A percentile compares a stretch with the other conserved stretches of the same genome.
Evolutionary conservation across 768 basidiomycete species (phyloP).

Genomic region (Melanogaster broomeanus): DNA sequence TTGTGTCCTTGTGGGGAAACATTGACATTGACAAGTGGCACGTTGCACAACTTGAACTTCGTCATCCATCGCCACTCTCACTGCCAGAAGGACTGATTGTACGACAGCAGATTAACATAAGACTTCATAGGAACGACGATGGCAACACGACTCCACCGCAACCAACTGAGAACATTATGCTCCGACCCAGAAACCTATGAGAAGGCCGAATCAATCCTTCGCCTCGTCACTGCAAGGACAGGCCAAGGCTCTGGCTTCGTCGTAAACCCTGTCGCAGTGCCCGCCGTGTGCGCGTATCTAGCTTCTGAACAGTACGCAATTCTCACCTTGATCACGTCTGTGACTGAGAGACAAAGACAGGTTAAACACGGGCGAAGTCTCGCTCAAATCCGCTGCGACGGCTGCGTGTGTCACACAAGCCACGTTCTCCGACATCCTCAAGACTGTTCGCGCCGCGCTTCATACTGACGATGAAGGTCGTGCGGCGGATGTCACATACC

Average conservation of each 20-base stretch:
- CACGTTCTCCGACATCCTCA: conserved; percentile 25
- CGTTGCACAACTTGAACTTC: background rate
- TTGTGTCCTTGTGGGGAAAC: no score
- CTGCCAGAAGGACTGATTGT: no score
- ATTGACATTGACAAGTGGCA: no score
- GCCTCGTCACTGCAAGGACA: conserved; percentile 24
- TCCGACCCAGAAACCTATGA: conserved; percentile 20
- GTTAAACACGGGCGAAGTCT: conserved; percentile 29
- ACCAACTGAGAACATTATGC: conserved; percentile 21
- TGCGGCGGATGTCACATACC: conserved; percentile 25
- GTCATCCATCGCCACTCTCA: no score
- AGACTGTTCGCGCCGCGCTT: conserved; percentile 21
- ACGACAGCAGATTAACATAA: no score
- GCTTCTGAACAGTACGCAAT: conserved; percentile 33
- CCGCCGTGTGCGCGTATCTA: conserved; percentile 32
- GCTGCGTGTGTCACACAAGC: conserved; percentile 23
- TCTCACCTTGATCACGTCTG: background rate
- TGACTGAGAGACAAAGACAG: conserved; percentile 7
- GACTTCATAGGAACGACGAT: conserved; percentile 6
- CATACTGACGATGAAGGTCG: background rate
- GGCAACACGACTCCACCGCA: conserved; percentile 15
- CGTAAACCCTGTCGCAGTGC: conserved; percentile 22
- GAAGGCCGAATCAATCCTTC: conserved; percentile 24
- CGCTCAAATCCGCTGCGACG: conserved; percentile 24
- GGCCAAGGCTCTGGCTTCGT: conserved; percentile 29